Percentiles rank a stretch among this genome's conserved stretches.
phyloP scores from a whole-genome alignment of 805 yeast genomes.

The Pichia californica region DNA sequence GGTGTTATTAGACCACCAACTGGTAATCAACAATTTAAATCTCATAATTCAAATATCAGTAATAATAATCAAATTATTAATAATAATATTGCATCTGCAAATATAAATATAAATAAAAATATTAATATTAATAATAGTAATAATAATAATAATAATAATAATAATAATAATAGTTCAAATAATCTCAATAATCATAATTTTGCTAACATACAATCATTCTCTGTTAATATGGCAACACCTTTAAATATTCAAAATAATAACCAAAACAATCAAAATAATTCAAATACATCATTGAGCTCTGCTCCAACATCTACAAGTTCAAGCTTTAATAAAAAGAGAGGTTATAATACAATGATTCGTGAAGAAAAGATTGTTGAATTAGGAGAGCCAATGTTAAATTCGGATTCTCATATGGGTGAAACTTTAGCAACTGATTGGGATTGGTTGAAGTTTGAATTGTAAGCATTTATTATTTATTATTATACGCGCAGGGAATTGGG shows the following conservation, averaged over 20 bases:
- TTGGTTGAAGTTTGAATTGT: slow-evolving; percentile 30
- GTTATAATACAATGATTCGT: slow-evolving; percentile 2
- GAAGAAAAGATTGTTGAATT: slow-evolving; percentile 9
- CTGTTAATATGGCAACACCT: not conserved
- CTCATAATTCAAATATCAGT: not conserved
- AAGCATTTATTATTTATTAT: not conserved
- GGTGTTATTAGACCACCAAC: slow-evolving; percentile 40
- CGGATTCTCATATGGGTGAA: slow-evolving; percentile 29
- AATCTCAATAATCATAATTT: not conserved
- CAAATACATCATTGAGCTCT: no score
- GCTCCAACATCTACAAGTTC: slow-evolving; percentile 1
- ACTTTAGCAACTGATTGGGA: slow-evolving; percentile 31
- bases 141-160: not conserved
- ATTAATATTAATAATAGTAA: slow-evolving; percentile 1
- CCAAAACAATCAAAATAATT: not conserved
- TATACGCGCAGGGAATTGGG: not conserved
- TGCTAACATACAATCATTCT: not conserved
- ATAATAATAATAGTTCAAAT: no score
- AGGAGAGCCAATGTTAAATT: slow-evolving; percentile 15
- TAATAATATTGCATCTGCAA: not conserved
- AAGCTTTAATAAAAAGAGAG: slow-evolving; percentile 6
- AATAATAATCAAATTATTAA: not conserved
- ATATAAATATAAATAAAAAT: not conserved
- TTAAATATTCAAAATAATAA: not conserved
- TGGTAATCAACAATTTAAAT: not conserved